Evolutionary conservation across 2,329 filamentous ascomycete species (phyloP), one percentile per base, ranked within the genome.

Genomic region (Epichloe aotearoae): DNA sequence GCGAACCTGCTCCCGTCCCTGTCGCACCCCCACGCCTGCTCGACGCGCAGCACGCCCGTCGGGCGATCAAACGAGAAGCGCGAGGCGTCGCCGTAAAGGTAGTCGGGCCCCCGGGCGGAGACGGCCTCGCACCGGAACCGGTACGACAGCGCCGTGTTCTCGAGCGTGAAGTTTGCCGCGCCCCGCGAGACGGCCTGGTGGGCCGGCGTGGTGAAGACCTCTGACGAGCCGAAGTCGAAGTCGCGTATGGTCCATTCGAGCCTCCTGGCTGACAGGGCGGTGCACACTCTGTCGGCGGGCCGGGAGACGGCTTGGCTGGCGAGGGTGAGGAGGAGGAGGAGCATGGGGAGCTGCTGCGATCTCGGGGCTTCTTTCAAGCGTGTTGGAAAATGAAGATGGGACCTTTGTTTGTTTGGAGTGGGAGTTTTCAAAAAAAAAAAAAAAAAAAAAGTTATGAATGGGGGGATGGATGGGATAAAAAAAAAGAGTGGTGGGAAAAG

Each of bases 271-370:
- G 40, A 42, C 26, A n/a, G 17, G 7, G 40, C 15, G 5, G 47
- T 49, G 47, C 47, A 49, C n/a, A 49, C 30, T 17, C 36, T 49
- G 47, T 49, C 47, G 2, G 47, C 47, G 3, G 47, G 26, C 5
- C 47, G 47, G 39, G 39, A 49, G 26, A 37, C 10, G 1, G 40
- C 47, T 4, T n/a, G 39, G 3, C 26, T 14, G 3, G 47, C 39
- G 40, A 44, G 39, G 1, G 30, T 1, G 47, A 49, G 37, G 36
- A 39, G 26, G 26, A 20, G 38, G 41, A 3, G 23, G 23, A 26
- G 6, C 15, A 30, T 36, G 12, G 11, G 26, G 26, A 30, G 8
- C 26, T 30, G 26, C 26, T 26, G 23, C 23, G 2, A 11, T 30
- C 1, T 30, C 1, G 26, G 8, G 1, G 17, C 7, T 36, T 42